These are phyloP conservation scores for Ganoderma leucocontextum DNA, from an alignment of 1,284 basidiomycete genomes.

Conservation along the genomic window DNA sequence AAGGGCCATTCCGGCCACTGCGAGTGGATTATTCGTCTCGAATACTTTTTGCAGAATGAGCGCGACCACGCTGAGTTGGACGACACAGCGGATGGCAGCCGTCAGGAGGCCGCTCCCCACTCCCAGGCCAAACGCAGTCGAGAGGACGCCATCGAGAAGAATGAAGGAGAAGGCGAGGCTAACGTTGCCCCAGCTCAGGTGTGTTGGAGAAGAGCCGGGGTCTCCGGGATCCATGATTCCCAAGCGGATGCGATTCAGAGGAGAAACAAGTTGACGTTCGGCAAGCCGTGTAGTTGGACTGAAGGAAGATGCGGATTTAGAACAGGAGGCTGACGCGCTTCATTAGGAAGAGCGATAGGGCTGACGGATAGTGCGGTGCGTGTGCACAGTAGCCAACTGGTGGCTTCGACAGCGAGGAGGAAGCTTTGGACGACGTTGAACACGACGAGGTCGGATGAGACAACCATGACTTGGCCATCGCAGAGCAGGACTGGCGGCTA, in stretches of 20 bases:
- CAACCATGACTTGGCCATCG: neutral
- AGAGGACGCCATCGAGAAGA: slow-evolving; percentile 68
- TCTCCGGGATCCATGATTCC: slow-evolving; percentile 30
- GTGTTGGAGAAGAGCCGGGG: slow-evolving; percentile 28
- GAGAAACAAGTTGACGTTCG: neutral
- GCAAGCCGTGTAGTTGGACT: neutral
- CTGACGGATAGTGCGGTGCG: neutral
- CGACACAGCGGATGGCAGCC: slow-evolving; percentile 75
- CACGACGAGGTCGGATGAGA: neutral
- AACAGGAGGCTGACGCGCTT: neutral
- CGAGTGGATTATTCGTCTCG: slow-evolving; percentile 76
- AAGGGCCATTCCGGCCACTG: slow-evolving; percentile 75
- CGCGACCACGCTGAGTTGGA: slow-evolving; percentile 80
- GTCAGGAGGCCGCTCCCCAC: slow-evolving; percentile 74
- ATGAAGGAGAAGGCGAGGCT: slow-evolving; percentile 79
- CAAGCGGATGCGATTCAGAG: neutral
- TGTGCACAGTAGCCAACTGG: neutral
- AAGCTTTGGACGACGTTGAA: neutral
- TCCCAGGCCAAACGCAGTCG: slow-evolving; percentile 69
- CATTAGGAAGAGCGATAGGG: neutral
- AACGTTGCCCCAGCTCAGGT: slow-evolving; percentile 76
- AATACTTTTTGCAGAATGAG: slow-evolving; percentile 79
- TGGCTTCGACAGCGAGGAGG: neutral
- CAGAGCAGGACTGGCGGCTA: neutral
- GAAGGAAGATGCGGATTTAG: neutral